Conservation (phyloP, 768 basidiomycete species). For the Lyophyllum shimeji region DNA sequence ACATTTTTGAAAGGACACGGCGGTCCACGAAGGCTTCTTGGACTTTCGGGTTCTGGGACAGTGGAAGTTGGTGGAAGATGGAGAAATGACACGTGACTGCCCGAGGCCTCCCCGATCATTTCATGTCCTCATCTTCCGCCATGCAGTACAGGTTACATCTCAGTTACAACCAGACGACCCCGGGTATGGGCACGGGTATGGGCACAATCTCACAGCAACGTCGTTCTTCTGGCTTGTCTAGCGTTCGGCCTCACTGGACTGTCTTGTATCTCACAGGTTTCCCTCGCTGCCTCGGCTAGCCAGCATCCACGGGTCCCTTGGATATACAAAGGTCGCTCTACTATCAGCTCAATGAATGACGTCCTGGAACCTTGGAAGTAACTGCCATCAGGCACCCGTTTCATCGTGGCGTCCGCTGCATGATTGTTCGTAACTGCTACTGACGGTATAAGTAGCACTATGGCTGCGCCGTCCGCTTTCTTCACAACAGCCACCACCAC, state of each 20-base stretch:
- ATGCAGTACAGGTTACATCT: too few relatives aligned
- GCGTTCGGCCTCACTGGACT: not conserved
- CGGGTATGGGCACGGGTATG: not conserved
- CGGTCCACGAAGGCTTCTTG: not conserved
- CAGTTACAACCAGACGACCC: not conserved
- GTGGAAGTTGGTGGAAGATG: not conserved
- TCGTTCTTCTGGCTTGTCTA: not conserved
- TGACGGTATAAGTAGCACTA: not conserved
- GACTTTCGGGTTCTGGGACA: too few relatives aligned
- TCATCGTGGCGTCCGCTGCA: constrained; percentile 1
- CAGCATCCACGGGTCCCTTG: not conserved
- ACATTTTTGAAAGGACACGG: not conserved
- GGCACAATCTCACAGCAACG: not conserved
- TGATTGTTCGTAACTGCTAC: constrained; percentile 5
- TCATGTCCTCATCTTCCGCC: not conserved
- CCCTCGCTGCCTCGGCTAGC: not conserved
- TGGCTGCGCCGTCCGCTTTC: not conserved
- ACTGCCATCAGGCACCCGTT: constrained; percentile 5
- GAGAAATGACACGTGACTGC: constrained; percentile 11
- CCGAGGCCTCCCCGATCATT: constrained; percentile 1
- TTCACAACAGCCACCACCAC: not conserved
- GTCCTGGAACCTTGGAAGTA: not conserved
- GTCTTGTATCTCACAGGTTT: not conserved
- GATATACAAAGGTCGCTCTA: not conserved
- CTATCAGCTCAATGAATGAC: not conserved